A percentile compares a stretch with the other conserved stretches of the same genome.
Conservation (phyloP, 129 eudicot genomes). For the Arctium lappa region DNA sequence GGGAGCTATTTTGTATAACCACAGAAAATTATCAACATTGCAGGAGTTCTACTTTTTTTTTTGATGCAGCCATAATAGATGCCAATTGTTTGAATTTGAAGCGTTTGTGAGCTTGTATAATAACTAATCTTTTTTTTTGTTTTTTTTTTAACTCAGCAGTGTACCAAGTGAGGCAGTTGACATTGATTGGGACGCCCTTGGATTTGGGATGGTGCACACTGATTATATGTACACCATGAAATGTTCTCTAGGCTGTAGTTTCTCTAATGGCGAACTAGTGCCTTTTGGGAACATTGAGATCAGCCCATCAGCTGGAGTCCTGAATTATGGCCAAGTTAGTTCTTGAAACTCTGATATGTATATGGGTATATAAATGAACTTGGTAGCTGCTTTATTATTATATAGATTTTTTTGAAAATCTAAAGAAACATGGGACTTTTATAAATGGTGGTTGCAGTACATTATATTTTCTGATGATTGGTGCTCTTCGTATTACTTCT, state of each 20-base stretch:
- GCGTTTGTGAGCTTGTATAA: neutral
- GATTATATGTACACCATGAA: conserved; percentile 78
- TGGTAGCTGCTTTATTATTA: neutral
- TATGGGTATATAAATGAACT: neutral
- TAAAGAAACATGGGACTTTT: neutral
- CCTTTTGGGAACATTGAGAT: conserved; percentile 81
- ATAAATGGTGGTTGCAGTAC: neutral
- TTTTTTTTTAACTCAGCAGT: conserved; percentile 18
- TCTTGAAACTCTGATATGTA: conserved; percentile 12
- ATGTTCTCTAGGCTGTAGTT: conserved; percentile 59
- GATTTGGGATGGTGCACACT: conserved; percentile 64
- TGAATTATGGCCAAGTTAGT: conserved; percentile 89
- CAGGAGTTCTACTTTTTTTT: neutral
- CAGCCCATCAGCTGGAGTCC: conserved; percentile 79
- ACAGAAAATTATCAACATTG: neutral
- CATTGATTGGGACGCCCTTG: conserved; percentile 82
- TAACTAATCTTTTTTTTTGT: conserved; percentile 1
- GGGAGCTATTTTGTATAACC: neutral
- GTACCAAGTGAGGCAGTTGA: conserved; percentile 45
- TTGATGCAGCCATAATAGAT: neutral
- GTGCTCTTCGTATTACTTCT: neutral
- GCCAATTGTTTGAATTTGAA: neutral
- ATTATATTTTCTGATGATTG: neutral
- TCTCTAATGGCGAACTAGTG: conserved; percentile 64
- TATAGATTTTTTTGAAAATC: neutral